Evolutionary conservation across 257 asterid species (phyloP).

Genomic region (Cinchona pubescens): DNA sequence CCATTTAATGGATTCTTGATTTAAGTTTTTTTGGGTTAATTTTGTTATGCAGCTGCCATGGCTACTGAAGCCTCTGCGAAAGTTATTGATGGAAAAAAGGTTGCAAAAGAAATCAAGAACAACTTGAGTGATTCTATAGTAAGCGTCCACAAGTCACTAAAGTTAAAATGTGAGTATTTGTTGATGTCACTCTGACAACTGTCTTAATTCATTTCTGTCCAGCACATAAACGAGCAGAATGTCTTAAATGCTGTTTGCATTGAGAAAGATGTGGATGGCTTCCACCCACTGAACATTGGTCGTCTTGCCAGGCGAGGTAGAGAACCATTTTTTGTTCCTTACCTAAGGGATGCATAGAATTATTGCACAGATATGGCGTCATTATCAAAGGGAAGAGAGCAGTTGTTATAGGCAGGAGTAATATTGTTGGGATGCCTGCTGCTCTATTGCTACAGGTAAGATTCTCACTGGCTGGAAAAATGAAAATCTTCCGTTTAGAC

Average conservation of each 20-base stretch:
- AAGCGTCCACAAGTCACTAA: not conserved
- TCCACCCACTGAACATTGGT: slow-evolving; percentile 86
- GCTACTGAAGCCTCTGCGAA: slow-evolving; percentile 46
- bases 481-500: slow-evolving; percentile 2
- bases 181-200: not conserved
- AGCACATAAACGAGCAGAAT: slow-evolving; percentile 86
- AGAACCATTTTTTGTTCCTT: slow-evolving; percentile 86
- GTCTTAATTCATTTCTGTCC: slow-evolving; percentile 18
- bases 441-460: slow-evolving; percentile 81
- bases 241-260: slow-evolving; percentile 72
- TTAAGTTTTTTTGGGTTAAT: not conserved
- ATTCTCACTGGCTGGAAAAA: slow-evolving; percentile 10
- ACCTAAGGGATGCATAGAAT: slow-evolving; percentile 90
- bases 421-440: slow-evolving; percentile 92
- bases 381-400: slow-evolving; percentile 84
- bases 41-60: slow-evolving; percentile 49
- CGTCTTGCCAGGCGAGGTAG: slow-evolving; percentile 91
- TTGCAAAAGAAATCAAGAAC: slow-evolving; percentile 50
- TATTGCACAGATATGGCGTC: slow-evolving; percentile 70
- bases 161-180: not conserved
- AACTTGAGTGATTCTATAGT: not conserved
- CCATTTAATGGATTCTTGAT: not conserved
- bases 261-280: slow-evolving; percentile 98
- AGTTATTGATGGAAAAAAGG: slow-evolving; percentile 75
- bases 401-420: slow-evolving; percentile 89